phyloP scores from a whole-genome alignment of 2,329 filamentous ascomycete genomes.

The Aspergillus texensis region DNA sequence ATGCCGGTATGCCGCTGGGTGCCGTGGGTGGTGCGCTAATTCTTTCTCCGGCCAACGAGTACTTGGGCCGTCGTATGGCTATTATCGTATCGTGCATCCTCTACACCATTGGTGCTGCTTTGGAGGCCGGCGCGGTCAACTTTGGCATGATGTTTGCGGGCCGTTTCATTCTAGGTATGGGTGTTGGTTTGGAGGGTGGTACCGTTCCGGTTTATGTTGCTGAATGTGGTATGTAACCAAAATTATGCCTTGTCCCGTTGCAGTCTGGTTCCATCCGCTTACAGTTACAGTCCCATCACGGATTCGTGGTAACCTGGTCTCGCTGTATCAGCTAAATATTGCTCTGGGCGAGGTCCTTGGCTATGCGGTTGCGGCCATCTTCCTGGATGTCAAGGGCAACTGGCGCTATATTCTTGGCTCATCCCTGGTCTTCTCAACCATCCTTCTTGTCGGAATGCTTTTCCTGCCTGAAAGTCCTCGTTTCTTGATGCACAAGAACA shows the following conservation, averaged over 20 bases:
- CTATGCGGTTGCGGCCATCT: constrained; percentile 73
- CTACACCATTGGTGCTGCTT: constrained; percentile 69
- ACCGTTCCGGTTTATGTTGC: constrained; percentile 76
- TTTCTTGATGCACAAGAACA: constrained; percentile 70
- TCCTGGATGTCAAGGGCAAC: constrained; percentile 68
- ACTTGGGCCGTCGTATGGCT: constrained; percentile 66
- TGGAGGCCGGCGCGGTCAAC: constrained; percentile 68
- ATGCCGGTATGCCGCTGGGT: constrained; percentile 71
- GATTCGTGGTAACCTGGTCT: constrained; percentile 72
- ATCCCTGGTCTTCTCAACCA: constrained; percentile 69
- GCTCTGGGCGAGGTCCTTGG: constrained; percentile 74
- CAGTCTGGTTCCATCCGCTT: neutral
- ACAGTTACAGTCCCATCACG: constrained; percentile 60
- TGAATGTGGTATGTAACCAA: constrained; percentile 49
- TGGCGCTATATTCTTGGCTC: constrained; percentile 76
- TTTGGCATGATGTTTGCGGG: constrained; percentile 72
- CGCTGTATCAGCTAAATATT: constrained; percentile 75
- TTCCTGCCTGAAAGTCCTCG: constrained; percentile 72
- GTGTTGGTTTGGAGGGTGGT: constrained; percentile 73
- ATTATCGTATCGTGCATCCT: constrained; percentile 71
- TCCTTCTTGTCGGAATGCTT: constrained; percentile 66
- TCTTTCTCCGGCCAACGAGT: constrained; percentile 68
- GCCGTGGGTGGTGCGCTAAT: constrained; percentile 71
- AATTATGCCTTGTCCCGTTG: neutral
- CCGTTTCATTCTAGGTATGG: constrained; percentile 69